These are phyloP conservation scores for Fraxinus pennsylvanica DNA, from an alignment of 257 asterid species.

Conservation along the genomic window DNA sequence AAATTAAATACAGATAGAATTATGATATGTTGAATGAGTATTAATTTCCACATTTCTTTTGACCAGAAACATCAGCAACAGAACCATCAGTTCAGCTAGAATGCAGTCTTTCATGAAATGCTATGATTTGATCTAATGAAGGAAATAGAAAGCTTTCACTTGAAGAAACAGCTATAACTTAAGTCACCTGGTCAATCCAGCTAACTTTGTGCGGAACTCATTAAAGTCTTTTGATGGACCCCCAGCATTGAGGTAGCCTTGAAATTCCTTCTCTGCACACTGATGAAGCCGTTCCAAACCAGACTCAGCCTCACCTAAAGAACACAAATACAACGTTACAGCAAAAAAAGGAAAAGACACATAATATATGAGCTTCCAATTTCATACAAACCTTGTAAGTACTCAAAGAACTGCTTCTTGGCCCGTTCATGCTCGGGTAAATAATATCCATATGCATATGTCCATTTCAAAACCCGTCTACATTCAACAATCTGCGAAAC, in stretches of 20 bases:
- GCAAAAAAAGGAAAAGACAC: slow-evolving; percentile 1
- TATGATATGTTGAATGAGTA: not conserved
- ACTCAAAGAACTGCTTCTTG: slow-evolving; percentile 86
- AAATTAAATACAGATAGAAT: not conserved
- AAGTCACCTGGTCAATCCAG: slow-evolving; percentile 89
- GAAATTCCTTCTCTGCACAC: slow-evolving; percentile 91
- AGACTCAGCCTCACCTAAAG: slow-evolving; percentile 88
- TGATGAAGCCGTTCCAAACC: slow-evolving; percentile 97
- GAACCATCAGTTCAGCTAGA: not conserved
- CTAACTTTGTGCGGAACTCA: slow-evolving; percentile 88
- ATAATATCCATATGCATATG: slow-evolving; percentile 92
- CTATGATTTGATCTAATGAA: not conserved
- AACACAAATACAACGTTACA: slow-evolving; percentile 27
- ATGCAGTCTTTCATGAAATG: not conserved
- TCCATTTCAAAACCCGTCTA: slow-evolving; percentile 92
- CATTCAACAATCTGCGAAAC: slow-evolving; percentile 84
- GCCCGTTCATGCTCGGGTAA: slow-evolving; percentile 73
- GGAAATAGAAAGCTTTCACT: slow-evolving; percentile 4
- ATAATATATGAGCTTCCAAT: slow-evolving; percentile 15
- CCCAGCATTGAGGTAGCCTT: slow-evolving; percentile 65
- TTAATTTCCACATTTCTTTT: not conserved
- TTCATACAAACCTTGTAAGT: slow-evolving; percentile 68
- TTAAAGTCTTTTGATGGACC: slow-evolving; percentile 75
- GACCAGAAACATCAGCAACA: not conserved
- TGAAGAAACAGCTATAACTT: slow-evolving; percentile 3